Percentiles rank a stretch among this genome's conserved stretches.
Conservation (phyloP, 2,329 filamentous ascomycete species). For the Diplodia mutila region DNA sequence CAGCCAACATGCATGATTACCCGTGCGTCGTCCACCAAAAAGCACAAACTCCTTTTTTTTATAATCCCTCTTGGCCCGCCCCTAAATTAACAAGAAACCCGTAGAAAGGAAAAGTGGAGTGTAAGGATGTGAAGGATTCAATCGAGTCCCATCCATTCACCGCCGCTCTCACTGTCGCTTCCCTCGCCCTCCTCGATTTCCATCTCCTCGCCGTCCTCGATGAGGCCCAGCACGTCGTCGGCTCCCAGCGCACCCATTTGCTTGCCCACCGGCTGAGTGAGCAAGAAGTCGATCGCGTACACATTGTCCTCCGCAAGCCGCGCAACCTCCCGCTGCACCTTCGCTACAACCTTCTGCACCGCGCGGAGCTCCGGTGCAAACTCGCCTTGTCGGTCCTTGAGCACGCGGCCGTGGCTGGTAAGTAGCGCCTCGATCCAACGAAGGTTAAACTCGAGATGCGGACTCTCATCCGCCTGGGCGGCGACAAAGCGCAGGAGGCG, state of each 20-base stretch:
- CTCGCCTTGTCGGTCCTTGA: constrained; percentile 78
- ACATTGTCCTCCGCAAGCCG: constrained; percentile 84
- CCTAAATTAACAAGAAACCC: constrained; percentile 13
- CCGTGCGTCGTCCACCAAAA: constrained; percentile 3
- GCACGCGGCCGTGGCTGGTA: constrained; percentile 80
- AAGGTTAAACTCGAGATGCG: constrained; percentile 92
- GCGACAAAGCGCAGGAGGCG: constrained; percentile 86
- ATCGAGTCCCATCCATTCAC: constrained; percentile 23
- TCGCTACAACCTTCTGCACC: constrained; percentile 77
- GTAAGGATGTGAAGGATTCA: constrained; percentile 1
- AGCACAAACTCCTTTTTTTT: constrained; percentile 9
- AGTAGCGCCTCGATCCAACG: constrained; percentile 86
- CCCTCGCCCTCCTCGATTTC: constrained; percentile 11
- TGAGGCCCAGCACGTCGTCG: constrained; percentile 8
- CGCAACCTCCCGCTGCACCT: constrained; percentile 81
- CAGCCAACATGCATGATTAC: constrained; percentile 6
- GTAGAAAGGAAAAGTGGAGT: not conserved
- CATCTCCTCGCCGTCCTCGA: constrained; percentile 15
- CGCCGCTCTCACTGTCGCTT: constrained; percentile 1
- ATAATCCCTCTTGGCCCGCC: not conserved
- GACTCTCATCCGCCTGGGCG: constrained; percentile 82
- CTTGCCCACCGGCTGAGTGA: constrained; percentile 53
- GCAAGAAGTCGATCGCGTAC: constrained; percentile 84
- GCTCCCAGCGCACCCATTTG: constrained; percentile 27
- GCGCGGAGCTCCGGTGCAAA: constrained; percentile 84